Percentiles rank a stretch among this genome's conserved stretches.
Evolutionary conservation across 78 protist species (phyloP).

Genomic region (Capsaspora owczarzaki): DNA sequence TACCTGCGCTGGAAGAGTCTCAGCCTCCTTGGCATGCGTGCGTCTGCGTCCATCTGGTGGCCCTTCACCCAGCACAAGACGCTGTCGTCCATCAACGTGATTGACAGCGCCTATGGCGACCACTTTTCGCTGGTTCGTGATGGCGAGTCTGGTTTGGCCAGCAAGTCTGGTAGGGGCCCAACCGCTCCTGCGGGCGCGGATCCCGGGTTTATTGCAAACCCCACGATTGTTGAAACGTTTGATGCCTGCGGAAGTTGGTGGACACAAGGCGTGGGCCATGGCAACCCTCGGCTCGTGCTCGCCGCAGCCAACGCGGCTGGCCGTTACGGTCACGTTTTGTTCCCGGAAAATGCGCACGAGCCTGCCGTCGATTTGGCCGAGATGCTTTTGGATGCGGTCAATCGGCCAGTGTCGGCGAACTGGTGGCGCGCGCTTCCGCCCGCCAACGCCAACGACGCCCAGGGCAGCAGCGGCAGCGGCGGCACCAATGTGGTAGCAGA

Average conservation of each 20-base stretch:
- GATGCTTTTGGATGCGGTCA: not conserved
- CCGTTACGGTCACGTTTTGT: constrained; percentile 46
- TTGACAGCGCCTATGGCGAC: constrained; percentile 11
- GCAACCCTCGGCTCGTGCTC: not conserved
- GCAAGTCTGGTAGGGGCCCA: too few relatives aligned
- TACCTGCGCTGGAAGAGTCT: constrained; percentile 13
- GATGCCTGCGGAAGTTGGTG: constrained; percentile 26
- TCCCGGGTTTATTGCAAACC: too few relatives aligned
- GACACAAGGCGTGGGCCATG: constrained; percentile 28
- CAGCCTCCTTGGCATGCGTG: not conserved
- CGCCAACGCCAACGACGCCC: too few relatives aligned
- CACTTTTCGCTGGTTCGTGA: not conserved
- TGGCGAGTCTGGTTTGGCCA: not conserved
- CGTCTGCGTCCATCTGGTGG: constrained; percentile 18
- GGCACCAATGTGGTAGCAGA: too few relatives aligned
- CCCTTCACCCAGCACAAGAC: constrained; percentile 48
- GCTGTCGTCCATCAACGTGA: not conserved
- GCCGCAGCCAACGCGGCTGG: constrained; percentile 9
- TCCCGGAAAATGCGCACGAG: constrained; percentile 26
- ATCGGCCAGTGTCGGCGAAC: too few relatives aligned
- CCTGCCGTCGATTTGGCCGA: constrained; percentile 12
- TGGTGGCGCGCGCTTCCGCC: too few relatives aligned
- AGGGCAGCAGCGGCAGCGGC: too few relatives aligned
- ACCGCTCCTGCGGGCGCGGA: too few relatives aligned
- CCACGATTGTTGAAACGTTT: too few relatives aligned